These are phyloP conservation scores for Vanrija sp. DNA, from an alignment of 1,284 basidiomycete species.

Conservation along the genomic window DNA sequence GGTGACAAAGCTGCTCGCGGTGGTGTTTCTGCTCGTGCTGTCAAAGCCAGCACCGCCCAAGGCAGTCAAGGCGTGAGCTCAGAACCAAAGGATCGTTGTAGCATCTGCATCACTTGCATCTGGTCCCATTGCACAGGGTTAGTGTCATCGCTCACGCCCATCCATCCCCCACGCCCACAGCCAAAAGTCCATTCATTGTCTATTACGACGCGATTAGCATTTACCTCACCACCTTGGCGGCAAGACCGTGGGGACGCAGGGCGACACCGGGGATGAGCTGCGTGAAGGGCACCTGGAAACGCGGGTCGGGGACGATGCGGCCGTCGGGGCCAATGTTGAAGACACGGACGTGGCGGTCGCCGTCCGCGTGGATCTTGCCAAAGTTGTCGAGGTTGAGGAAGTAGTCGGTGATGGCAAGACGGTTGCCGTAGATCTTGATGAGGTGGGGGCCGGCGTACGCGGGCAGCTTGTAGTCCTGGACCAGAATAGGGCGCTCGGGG, in stretches of 20 bases:
- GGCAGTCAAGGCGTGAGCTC: too few species aligned
- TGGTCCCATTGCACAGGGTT: too few species aligned
- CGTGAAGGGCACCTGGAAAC: slow-evolving; percentile 11
- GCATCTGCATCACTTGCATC: too few species aligned
- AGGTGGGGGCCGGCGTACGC: slow-evolving; percentile 15
- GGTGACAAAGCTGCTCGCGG: neutral
- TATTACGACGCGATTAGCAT: too few species aligned
- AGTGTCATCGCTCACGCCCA: too few species aligned
- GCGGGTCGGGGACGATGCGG: slow-evolving; percentile 5
- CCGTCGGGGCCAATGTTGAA: slow-evolving; percentile 7
- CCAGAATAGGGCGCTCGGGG: slow-evolving; percentile 1
- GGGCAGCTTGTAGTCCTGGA: slow-evolving; percentile 10
- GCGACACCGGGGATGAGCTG: slow-evolving; percentile 3
- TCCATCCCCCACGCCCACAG: too few species aligned
- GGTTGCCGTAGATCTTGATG: slow-evolving; percentile 10
- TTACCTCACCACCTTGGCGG: neutral
- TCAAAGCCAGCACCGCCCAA: too few species aligned
- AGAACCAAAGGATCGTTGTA: too few species aligned
- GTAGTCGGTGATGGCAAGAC: slow-evolving; percentile 13
- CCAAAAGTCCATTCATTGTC: too few species aligned
- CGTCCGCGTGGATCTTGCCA: slow-evolving; percentile 16
- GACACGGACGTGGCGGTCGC: slow-evolving; percentile 14
- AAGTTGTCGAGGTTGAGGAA: slow-evolving; percentile 17
- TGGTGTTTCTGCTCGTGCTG: too few species aligned
- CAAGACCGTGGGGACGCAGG: slow-evolving; percentile 13